phyloP scores from a whole-genome alignment of 1,284 basidiomycete species.

The Puccinia coronata region DNA sequence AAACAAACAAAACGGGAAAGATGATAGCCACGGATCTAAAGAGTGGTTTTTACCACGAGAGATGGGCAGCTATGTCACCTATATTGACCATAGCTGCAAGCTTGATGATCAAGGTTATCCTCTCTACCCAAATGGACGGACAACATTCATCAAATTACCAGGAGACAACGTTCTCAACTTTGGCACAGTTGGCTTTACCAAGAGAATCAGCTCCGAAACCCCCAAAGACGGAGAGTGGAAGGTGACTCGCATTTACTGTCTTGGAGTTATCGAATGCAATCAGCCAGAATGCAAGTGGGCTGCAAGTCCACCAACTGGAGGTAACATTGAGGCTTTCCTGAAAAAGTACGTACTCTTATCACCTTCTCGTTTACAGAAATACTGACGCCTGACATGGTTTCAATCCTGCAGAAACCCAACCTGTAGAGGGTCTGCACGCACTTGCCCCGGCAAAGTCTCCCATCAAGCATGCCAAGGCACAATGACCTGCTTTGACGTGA shows the following conservation, averaged over 20 bases:
- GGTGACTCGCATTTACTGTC: not conserved
- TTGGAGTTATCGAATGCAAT: not conserved
- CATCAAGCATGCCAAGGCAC: not conserved
- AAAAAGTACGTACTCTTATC: not conserved
- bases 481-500: not conserved
- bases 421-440: not conserved
- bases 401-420: not conserved
- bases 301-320: not conserved
- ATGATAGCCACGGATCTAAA: too few species aligned
- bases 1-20: too few species aligned
- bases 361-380: not conserved
- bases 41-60: not conserved
- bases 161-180: not conserved
- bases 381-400: not conserved
- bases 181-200: not conserved
- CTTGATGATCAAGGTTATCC: not conserved
- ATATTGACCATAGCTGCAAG: not conserved
- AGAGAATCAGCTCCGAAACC: not conserved
- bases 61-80: not conserved
- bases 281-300: not conserved
- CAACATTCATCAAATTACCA: not conserved
- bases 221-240: not conserved
- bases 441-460: not conserved
- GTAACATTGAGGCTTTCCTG: not conserved
- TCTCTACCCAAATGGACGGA: not conserved